phyloP scores from a whole-genome alignment of 2,329 filamentous ascomycete genomes.

The Pyricularia sp. region DNA sequence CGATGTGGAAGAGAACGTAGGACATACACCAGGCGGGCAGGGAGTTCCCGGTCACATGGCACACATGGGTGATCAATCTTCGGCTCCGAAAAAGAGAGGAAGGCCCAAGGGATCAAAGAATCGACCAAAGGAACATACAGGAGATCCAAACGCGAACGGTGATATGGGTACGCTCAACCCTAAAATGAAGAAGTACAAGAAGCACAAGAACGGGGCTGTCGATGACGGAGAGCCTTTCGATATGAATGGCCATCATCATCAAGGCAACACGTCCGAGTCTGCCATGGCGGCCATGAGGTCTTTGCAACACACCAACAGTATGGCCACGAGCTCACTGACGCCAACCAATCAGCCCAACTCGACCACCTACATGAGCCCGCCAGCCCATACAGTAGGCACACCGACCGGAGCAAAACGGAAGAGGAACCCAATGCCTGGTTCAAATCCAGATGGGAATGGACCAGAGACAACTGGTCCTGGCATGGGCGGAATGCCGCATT shows the following conservation, averaged over 20 bases:
- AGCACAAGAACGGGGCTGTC: no score
- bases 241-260: neutral
- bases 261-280: neutral
- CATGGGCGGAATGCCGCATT: neutral
- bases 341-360: constrained; percentile 3
- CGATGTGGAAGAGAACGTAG: constrained; percentile 29
- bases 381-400: constrained; percentile 1
- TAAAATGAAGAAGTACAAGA: neutral
- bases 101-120: constrained; percentile 45
- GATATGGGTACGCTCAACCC: neutral
- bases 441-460: constrained; percentile 5
- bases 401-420: constrained; percentile 20
- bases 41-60: neutral
- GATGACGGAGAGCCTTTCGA: neutral
- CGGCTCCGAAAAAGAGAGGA: constrained; percentile 28
- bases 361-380: constrained; percentile 3
- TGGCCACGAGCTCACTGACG: constrained; percentile 4
- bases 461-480: neutral
- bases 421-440: constrained; percentile 15
- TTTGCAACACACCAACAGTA: neutral
- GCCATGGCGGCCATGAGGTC: constrained; percentile 1
- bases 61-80: neutral
- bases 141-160: neutral
- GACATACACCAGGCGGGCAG: constrained; percentile 11
- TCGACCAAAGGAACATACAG: constrained; percentile 25